A percentile compares a stretch with the other conserved stretches of the same genome.
These are phyloP conservation scores for Fusarium incarnatum DNA, from an alignment of 2,329 filamentous ascomycete genomes.

Conservation along the genomic window DNA sequence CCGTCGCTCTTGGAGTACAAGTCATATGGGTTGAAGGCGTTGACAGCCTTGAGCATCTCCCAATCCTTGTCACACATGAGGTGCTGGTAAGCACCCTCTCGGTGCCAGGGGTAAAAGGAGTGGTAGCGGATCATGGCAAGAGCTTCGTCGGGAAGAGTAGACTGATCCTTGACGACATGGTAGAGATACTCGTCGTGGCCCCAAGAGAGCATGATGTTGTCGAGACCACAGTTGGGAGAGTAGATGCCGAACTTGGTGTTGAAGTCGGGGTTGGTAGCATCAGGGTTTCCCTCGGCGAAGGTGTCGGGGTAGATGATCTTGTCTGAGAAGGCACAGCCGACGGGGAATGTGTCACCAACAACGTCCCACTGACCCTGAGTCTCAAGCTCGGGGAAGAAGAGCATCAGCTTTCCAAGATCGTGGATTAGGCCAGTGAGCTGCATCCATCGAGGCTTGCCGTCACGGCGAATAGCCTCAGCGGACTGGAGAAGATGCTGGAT, in stretches of 20 bases:
- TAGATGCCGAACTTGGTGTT: conserved; percentile 84
- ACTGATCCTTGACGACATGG: conserved; percentile 86
- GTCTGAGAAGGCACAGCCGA: conserved; percentile 79
- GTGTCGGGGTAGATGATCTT: conserved; percentile 84
- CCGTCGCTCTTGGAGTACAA: conserved; percentile 92
- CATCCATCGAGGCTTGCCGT: conserved; percentile 87
- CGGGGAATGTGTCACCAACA: conserved; percentile 86
- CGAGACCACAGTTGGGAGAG: conserved; percentile 79
- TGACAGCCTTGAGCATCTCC: conserved; percentile 82
- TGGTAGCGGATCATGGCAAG: conserved; percentile 95
- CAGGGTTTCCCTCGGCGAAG: conserved; percentile 78
- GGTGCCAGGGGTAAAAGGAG: conserved; percentile 93
- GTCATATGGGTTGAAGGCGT: conserved; percentile 92
- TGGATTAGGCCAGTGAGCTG: conserved; percentile 82
- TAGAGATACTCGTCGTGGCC: conserved; percentile 91
- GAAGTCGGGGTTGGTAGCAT: conserved; percentile 77
- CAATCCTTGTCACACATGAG: conserved; percentile 87
- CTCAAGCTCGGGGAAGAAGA: conserved; percentile 73
- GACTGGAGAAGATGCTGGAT: conserved; percentile 91
- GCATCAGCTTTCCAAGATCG: conserved; percentile 83
- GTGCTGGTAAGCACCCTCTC: conserved; percentile 80
- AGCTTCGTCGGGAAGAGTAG: conserved; percentile 80
- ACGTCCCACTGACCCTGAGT: conserved; percentile 94
- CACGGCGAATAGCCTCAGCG: conserved; percentile 88
- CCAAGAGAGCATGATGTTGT: conserved; percentile 92